Conservation (phyloP, 306 rosid species). For the Gastrolobium villosum region DNA sequence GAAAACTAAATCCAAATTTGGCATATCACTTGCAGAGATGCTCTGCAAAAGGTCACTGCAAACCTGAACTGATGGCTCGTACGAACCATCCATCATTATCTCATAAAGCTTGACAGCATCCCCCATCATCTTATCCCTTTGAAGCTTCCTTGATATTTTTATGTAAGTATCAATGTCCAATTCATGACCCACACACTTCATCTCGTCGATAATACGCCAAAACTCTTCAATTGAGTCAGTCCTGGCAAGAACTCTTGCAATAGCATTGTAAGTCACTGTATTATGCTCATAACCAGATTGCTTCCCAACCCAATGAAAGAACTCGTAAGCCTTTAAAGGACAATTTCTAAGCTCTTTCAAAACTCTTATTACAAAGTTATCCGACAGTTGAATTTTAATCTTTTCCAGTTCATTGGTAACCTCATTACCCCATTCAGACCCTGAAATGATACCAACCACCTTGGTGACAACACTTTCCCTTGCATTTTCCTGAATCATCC, state of each 20-base stretch:
- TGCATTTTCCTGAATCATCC: slow-evolving; percentile 70
- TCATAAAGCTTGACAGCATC: slow-evolving; percentile 93
- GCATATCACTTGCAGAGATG: slow-evolving; percentile 56
- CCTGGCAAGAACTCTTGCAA: slow-evolving; percentile 73
- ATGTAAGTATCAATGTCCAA: slow-evolving; percentile 83
- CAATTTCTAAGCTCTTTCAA: slow-evolving; percentile 66
- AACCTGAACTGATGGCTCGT: slow-evolving; percentile 72
- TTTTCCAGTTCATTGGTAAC: slow-evolving; percentile 59
- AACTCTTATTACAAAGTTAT: slow-evolving; percentile 66
- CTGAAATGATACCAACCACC: slow-evolving; percentile 63
- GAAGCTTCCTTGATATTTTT: slow-evolving; percentile 77
- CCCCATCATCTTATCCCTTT: slow-evolving; percentile 69
- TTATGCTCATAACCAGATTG: slow-evolving; percentile 62
- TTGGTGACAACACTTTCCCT: slow-evolving; percentile 61
- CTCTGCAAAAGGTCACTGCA: slow-evolving; percentile 64
- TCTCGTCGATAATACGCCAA: slow-evolving; percentile 78
- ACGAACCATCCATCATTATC: slow-evolving; percentile 91
- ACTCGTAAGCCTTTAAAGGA: slow-evolving; percentile 66
- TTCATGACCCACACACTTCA: slow-evolving; percentile 67
- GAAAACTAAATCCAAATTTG: slow-evolving; percentile 69
- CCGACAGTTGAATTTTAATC: slow-evolving; percentile 60
- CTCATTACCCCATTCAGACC: slow-evolving; percentile 68
- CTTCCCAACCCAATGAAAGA: slow-evolving; percentile 74
- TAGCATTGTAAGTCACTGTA: slow-evolving; percentile 75
- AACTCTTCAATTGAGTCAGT: slow-evolving; percentile 66